Evolutionary conservation across 116 monocot genomes (phyloP).

Genomic region (Cymodocea nodosa): DNA sequence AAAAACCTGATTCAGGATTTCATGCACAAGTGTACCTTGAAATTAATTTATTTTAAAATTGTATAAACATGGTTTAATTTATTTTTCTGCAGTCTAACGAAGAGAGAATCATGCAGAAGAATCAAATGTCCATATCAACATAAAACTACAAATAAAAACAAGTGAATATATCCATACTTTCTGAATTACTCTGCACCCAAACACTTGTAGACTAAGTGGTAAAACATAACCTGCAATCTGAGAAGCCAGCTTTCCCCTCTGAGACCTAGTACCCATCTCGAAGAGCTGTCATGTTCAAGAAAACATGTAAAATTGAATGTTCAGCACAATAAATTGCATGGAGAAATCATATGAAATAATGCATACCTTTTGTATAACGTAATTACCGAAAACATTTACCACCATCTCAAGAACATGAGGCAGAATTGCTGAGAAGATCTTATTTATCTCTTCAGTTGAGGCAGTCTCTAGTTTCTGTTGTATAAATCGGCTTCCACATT

Average conservation of each 20-base stretch:
- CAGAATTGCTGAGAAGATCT: slow-evolving; percentile 74
- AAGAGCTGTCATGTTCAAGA: slow-evolving; percentile 37
- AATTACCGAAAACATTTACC: slow-evolving; percentile 94
- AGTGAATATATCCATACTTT: slow-evolving; percentile 22
- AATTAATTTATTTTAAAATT: too few relatives aligned
- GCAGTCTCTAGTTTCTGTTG: slow-evolving; percentile 51
- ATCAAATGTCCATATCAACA: too few relatives aligned
- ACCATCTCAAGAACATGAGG: slow-evolving; percentile 73
- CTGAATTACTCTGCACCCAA: slow-evolving; percentile 63
- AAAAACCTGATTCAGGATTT: too few relatives aligned
- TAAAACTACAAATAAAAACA: too few relatives aligned
- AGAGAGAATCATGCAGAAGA: too few relatives aligned
- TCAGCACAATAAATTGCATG: background rate
- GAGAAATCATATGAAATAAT: background rate
- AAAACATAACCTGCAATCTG: slow-evolving; percentile 47
- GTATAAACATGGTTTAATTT: too few relatives aligned
- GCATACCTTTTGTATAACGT: slow-evolving; percentile 79
- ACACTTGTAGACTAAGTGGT: slow-evolving; percentile 57
- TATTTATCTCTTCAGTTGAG: slow-evolving; percentile 43
- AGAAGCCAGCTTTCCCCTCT: slow-evolving; percentile 41
- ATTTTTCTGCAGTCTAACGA: too few relatives aligned
- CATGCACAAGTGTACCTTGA: too few relatives aligned
- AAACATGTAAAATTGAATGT: background rate
- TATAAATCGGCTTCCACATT: slow-evolving; percentile 84
- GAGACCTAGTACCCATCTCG: slow-evolving; percentile 41